Conservation (phyloP, 2,329 filamentous ascomycete genomes). For the Trichoderma koningii region DNA sequence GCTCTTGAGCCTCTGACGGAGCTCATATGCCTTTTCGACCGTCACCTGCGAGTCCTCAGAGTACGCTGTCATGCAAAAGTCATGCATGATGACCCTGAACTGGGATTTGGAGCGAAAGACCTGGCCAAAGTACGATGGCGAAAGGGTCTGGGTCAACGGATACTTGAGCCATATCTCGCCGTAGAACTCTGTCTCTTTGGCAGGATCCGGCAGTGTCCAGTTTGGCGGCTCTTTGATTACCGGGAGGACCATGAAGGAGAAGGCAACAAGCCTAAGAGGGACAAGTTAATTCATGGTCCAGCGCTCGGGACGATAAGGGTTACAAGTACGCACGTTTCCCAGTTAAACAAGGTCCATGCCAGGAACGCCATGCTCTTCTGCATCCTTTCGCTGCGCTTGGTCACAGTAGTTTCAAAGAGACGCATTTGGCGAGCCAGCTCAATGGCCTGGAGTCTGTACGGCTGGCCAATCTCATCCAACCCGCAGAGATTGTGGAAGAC, state of each 20-base stretch:
- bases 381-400: not conserved
- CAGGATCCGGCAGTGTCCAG: constrained; percentile 3
- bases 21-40: not conserved
- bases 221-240: constrained; percentile 10
- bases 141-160: not conserved
- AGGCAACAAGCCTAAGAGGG: not conserved
- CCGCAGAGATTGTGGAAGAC: constrained; percentile 20
- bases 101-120: not conserved
- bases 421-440: not conserved
- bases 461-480: not conserved
- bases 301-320: not conserved
- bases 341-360: constrained; percentile 24
- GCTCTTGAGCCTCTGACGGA: not conserved
- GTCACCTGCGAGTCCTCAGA: not conserved
- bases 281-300: too few relatives aligned
- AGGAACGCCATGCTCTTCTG: constrained; percentile 12
- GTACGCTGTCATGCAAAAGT: not conserved
- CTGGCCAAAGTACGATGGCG: not conserved
- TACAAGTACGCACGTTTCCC: constrained; percentile 10
- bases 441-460: not conserved
- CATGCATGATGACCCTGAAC: constrained; percentile 6
- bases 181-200: constrained; percentile 2
- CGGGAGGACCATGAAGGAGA: not conserved
- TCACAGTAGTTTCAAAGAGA: not conserved
- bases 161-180: constrained; percentile 21